These are phyloP conservation scores for Pseudocercospora fuligena DNA, from an alignment of 2,329 filamentous ascomycete species.

Conservation along the genomic window DNA sequence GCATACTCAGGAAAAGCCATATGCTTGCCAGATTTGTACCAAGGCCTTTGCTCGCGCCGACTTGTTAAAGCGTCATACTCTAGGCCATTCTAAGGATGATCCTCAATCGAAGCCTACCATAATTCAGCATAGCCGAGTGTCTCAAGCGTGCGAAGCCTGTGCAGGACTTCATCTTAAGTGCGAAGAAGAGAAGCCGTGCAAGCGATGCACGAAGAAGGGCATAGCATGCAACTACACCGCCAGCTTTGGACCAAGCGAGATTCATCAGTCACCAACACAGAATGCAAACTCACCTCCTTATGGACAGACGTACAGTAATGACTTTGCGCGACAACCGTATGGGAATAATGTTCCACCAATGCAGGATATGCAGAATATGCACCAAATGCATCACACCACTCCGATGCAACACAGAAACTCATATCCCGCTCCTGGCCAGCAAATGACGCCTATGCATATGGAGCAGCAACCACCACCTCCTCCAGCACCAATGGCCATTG, in stretches of 20 bases:
- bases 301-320: not conserved
- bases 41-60: conserved; percentile 56
- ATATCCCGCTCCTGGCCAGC: conserved; percentile 20
- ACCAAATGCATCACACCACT: conserved; percentile 33
- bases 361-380: conserved; percentile 18
- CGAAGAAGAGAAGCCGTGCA: conserved; percentile 60
- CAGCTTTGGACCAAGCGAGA: conserved; percentile 29
- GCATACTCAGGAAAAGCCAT: conserved; percentile 52
- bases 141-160: conserved; percentile 58
- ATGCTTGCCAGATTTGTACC: conserved; percentile 50
- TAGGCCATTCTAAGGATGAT: conserved; percentile 47
- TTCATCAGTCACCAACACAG: conserved; percentile 28
- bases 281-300: conserved; percentile 25
- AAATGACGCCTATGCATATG: conserved; percentile 32
- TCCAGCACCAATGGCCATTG: conserved; percentile 33
- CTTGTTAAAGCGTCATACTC: conserved; percentile 57
- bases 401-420: conserved; percentile 31
- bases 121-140: conserved; percentile 47
- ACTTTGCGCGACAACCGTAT: conserved; percentile 30
- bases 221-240: conserved; percentile 48
- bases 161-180: conserved; percentile 59
- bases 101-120: conserved; percentile 37
- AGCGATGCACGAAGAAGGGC: conserved; percentile 55
- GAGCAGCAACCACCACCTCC: conserved; percentile 26
- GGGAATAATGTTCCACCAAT: conserved; percentile 20